A percentile compares a stretch with the other conserved stretches of the same genome.
Evolutionary conservation across 108 stramenopile species (phyloP).

Genomic region (Mediolabrus comicus): DNA sequence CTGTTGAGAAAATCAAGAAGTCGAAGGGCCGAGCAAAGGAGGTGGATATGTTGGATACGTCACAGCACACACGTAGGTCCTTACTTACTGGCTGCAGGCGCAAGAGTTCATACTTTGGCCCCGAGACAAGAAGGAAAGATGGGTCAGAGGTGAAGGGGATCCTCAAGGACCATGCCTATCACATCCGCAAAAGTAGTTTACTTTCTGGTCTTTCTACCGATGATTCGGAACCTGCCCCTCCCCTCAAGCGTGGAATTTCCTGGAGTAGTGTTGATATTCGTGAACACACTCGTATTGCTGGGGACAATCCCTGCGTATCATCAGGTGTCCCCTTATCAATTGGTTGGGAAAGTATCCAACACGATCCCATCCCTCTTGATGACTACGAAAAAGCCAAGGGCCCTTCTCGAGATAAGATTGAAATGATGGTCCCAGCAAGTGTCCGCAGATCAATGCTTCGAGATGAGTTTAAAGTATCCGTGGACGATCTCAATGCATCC

Average conservation of each 20-base stretch:
- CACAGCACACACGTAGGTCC: background rate
- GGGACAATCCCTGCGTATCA: slow-evolving; percentile 51
- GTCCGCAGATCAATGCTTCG: slow-evolving; percentile 41
- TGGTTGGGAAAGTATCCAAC: slow-evolving; percentile 41
- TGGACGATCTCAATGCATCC: slow-evolving; percentile 31
- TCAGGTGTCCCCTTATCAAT: slow-evolving; percentile 50
- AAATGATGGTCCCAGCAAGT: slow-evolving; percentile 42
- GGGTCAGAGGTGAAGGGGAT: slow-evolving; percentile 2
- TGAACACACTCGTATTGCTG: slow-evolving; percentile 48
- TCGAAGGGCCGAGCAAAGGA: background rate
- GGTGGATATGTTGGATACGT: background rate
- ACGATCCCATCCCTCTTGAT: slow-evolving; percentile 29
- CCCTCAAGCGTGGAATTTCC: background rate
- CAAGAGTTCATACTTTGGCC: slow-evolving; percentile 25
- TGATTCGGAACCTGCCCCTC: background rate
- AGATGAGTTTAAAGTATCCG: slow-evolving; percentile 29
- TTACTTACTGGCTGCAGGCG: background rate
- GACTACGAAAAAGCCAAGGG: slow-evolving; percentile 37
- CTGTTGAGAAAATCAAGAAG: slow-evolving; percentile 34
- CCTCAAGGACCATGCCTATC: background rate
- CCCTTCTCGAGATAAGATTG: slow-evolving; percentile 42
- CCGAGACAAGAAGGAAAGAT: slow-evolving; percentile 9
- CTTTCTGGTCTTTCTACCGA: background rate
- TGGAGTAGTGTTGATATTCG: slow-evolving; percentile 32
- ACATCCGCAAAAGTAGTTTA: background rate